phyloP scores from a whole-genome alignment of 352 stramenopile species.

The Phytopythium sindhum region DNA sequence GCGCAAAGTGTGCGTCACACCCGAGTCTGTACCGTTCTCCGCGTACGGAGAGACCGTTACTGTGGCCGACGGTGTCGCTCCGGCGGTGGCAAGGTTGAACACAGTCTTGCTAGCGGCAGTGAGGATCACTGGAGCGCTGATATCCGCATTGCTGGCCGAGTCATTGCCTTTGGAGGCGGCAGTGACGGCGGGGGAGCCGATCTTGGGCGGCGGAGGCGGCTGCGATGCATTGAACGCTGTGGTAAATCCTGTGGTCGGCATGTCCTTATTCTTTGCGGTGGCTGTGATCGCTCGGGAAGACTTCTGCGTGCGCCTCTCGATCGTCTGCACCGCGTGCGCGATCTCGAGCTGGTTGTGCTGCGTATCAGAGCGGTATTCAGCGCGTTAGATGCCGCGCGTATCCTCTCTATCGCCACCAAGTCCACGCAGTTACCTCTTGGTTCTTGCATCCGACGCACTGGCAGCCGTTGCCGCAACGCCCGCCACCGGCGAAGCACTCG shows the following conservation, averaged over 20 bases:
- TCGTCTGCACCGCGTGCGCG: slow-evolving; percentile 43
- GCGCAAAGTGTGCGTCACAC: background rate
- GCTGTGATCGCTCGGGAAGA: slow-evolving; percentile 31
- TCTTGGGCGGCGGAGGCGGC: background rate
- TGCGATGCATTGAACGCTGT: background rate
- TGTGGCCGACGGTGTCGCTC: background rate
- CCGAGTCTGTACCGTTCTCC: background rate
- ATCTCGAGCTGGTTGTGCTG: slow-evolving; percentile 54
- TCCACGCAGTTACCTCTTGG: slow-evolving; percentile 23
- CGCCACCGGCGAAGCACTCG: slow-evolving; percentile 65
- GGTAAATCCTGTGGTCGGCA: slow-evolving; percentile 18
- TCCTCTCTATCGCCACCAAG: too few relatives aligned
- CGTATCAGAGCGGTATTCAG: background rate
- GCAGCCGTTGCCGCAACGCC: slow-evolving; percentile 56
- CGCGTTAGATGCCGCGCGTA: background rate
- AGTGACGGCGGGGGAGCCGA: background rate
- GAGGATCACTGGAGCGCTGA: background rate
- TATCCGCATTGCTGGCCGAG: background rate
- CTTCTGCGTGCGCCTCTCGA: slow-evolving; percentile 57
- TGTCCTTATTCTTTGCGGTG: slow-evolving; percentile 2
- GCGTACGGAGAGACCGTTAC: background rate
- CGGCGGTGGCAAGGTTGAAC: background rate
- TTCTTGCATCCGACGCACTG: slow-evolving; percentile 82
- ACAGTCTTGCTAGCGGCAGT: background rate
- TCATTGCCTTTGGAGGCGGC: background rate